Conservation (phyloP, 768 basidiomycete species). For the Kwoniella dejecticola region DNA sequence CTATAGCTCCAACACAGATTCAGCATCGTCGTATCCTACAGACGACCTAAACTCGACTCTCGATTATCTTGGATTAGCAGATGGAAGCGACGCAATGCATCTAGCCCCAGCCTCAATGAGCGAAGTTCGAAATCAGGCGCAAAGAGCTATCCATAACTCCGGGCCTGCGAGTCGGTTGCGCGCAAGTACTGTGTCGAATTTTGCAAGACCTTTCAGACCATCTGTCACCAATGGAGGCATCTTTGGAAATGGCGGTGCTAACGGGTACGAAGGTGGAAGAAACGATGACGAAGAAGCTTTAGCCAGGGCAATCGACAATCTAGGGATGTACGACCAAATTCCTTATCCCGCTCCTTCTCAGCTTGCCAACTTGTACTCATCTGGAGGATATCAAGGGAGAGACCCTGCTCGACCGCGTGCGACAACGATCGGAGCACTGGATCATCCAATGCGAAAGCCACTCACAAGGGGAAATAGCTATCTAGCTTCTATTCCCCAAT, state of each 20-base stretch:
- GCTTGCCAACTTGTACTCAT: conserved; percentile 10
- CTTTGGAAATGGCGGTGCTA: conserved; percentile 52
- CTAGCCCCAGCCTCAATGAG: conserved; percentile 74
- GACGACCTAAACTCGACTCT: conserved; percentile 87
- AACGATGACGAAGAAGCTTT: conserved; percentile 25
- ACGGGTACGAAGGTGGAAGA: conserved; percentile 10
- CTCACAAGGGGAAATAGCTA: conserved; percentile 20
- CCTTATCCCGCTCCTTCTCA: conserved; percentile 13
- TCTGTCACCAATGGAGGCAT: conserved; percentile 62
- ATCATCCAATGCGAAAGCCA: conserved; percentile 35
- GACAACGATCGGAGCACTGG: conserved; percentile 53
- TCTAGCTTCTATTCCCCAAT: conserved; percentile 45
- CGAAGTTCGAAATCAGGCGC: conserved; percentile 84
- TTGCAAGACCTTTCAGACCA: conserved; percentile 67
- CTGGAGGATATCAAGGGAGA: conserved; percentile 18
- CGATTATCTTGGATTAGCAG: conserved; percentile 94
- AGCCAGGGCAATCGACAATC: conserved; percentile 30
- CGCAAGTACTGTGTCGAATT: conserved; percentile 89
- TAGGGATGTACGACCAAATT: conserved; percentile 38
- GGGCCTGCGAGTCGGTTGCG: conserved; percentile 74
- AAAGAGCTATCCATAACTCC: conserved; percentile 83
- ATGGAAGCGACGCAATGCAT: conserved; percentile 51
- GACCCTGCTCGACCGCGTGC: conserved; percentile 52
- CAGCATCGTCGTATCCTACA: conserved; percentile 55
- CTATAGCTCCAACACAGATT: conserved; percentile 66